A percentile compares a stretch with the other conserved stretches of the same genome.
phyloP scores from a whole-genome alignment of 768 basidiomycete species.

The Suillus hirtellus region DNA sequence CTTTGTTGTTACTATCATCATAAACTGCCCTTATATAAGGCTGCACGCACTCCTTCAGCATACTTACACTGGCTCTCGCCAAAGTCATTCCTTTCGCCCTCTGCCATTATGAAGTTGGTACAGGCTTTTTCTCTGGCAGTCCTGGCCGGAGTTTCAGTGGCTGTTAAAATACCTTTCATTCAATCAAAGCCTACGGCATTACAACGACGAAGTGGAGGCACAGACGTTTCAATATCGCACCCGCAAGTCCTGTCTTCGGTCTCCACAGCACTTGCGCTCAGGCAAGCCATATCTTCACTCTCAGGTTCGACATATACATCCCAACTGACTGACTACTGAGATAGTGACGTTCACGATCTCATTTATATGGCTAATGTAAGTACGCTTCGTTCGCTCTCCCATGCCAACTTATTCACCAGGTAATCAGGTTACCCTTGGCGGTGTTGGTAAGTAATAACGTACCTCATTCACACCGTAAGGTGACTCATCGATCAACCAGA shows the following conservation, averaged over 20 bases:
- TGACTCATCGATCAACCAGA: constrained; percentile 38
- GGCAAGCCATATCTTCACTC: constrained; percentile 15
- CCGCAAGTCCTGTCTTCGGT: constrained; percentile 26
- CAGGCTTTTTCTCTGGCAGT: constrained; percentile 39
- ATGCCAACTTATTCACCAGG: neutral
- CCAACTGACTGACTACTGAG: constrained; percentile 20
- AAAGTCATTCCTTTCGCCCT: constrained; percentile 7
- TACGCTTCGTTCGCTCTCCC: constrained; percentile 8
- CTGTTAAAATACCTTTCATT: constrained; percentile 49
- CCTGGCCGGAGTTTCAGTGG: constrained; percentile 40
- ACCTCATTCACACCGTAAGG: constrained; percentile 7
- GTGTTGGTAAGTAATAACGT: constrained; percentile 47
- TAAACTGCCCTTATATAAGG: neutral
- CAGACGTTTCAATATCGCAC: constrained; percentile 18
- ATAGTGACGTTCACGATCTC: constrained; percentile 72
- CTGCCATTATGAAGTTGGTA: constrained; percentile 39
- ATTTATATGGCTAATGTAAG: constrained; percentile 79
- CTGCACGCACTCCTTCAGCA: neutral
- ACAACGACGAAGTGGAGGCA: constrained; percentile 39
- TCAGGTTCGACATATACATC: constrained; percentile 5
- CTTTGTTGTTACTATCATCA: constrained; percentile 9
- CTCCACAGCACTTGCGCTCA: constrained; percentile 24
- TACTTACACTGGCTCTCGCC: neutral
- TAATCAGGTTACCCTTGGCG: constrained; percentile 65
- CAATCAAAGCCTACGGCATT: constrained; percentile 39